Evolutionary conservation across 164 flowering plant species (phyloP), one percentile per base, ranked within the genome.

Genomic region (Aristolochia contorta): DNA sequence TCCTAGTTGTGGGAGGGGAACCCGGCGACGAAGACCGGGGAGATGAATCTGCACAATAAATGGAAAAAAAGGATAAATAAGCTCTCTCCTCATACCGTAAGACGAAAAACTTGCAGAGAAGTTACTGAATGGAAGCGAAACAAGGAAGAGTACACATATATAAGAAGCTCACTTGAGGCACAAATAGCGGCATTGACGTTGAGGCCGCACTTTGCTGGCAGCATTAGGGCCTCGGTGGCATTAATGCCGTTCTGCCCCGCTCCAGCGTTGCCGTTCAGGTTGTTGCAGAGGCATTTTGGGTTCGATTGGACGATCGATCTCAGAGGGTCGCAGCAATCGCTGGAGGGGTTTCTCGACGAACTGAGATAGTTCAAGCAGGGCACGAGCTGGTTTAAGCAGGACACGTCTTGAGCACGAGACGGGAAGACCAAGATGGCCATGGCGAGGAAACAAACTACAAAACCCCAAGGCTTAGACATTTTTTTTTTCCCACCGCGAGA

Each of bases 281-380:
- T 18, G 19, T 62, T 69, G 47, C 96, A 88, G 47, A 88, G 57
- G 77, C 96, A 88, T 32, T 78, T 65, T 3, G 84, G 85, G 59
- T 72, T 66, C 2, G 81, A 74, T 47, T 78, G 63, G 25, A 84
- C 77, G 47, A 84, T 74, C 0, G 70, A 67, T 66, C 79, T 80
- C 65, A 88, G 81, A 6, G 91, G 88, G 37, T 82, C 74, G 46
- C 91, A 88, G 33, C 96, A 88, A 30, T 59, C 65, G 24, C 73
- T 64, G 0, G 88, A 82, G 1, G 91, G 92, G 16, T 73, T 66
- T 1, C 57, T 22, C 13, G 68, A 73, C 9, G 75, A 68, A 47
- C 80, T 73, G 16, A 87, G 79, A 78, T 83, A 87, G 61, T 67
- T 69, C 66, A 82, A 52, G 74, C 95, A 87, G 12, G 91, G 87